Conservation (phyloP, 805 yeast species). For the Suhomyces sp. region DNA sequence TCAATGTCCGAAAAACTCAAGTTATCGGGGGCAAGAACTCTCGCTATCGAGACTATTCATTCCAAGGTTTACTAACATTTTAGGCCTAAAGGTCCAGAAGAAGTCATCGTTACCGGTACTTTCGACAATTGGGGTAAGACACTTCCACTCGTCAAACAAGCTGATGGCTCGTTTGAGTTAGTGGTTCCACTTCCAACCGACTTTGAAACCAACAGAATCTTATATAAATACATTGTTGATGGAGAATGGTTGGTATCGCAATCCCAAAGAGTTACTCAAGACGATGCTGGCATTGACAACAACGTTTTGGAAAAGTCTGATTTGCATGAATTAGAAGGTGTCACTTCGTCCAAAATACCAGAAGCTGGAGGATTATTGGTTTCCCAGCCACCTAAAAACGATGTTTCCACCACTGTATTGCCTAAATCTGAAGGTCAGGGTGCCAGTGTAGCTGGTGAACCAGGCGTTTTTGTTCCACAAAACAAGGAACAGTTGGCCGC, state of each 20-base stretch:
- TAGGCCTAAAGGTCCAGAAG: slow-evolving; percentile 46
- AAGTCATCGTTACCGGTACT: slow-evolving; percentile 67
- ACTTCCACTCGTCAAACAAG: slow-evolving; percentile 56
- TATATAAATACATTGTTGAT: slow-evolving; percentile 66
- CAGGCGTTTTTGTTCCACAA: slow-evolving; percentile 67
- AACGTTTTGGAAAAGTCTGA: slow-evolving; percentile 44
- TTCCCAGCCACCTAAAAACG: slow-evolving; percentile 7
- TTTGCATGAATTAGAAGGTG: slow-evolving; percentile 16
- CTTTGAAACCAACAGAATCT: slow-evolving; percentile 31
- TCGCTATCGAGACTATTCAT: not conserved
- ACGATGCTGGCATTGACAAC: slow-evolving; percentile 50
- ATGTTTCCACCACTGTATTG: slow-evolving; percentile 38
- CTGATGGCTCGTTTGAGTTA: slow-evolving; percentile 58
- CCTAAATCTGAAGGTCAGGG: slow-evolving; percentile 45
- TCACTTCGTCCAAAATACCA: slow-evolving; percentile 28
- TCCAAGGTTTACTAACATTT: not conserved
- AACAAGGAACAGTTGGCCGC: slow-evolving; percentile 65
- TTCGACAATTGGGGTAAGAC: slow-evolving; percentile 66
- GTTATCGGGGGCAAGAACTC: not conserved
- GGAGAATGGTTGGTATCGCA: slow-evolving; percentile 56
- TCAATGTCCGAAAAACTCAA: not conserved
- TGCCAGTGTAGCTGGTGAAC: slow-evolving; percentile 55
- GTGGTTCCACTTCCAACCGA: slow-evolving; percentile 53
- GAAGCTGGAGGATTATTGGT: slow-evolving; percentile 27
- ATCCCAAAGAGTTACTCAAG: slow-evolving; percentile 41